Base-by-base conservation (phyloP, 495 filamentous ascomycete species). In the Gamarada debralockiae region DNA sequence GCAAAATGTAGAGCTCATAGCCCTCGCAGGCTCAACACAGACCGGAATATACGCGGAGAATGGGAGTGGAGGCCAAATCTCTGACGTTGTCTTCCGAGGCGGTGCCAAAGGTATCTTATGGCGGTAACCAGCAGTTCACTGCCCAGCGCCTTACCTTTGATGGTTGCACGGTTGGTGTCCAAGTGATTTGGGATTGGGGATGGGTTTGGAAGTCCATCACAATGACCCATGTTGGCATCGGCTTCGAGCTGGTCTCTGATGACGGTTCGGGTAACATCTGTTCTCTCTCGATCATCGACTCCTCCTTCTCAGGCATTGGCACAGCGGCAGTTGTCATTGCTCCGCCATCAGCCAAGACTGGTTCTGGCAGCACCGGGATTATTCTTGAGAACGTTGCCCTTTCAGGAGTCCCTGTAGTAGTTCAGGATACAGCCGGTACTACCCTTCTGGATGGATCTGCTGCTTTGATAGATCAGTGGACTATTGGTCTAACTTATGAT, bases 11-110 rank as follows among this genome's bases (percentile, higher is more conserved):
- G n/a, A n/a, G n/a, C 31, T 34, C 8, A 34, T 34, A 8, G 8
- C n/a, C 31, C 31, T 8, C 31, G 31, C 31, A 34, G 8, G 8
- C n/a, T 34, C 31, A 34, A 8, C 8, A n/a, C 31, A 8, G n/a
- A 34, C n/a, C n/a, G 85, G 83, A 60, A 79, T 87, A 56, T 86
- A 43, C 72, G 84, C 86, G 78, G 85, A 89, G 64, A 89, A 88
- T 53, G 85, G 86, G 39, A 83, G 79, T 24, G 83, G 80, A 37
- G 83, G 83, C 49, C 79, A 78, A 60, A 81, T 86, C 70, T 70
- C 71, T 27, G 83, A 87, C 56, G 63, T 89, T 14, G 73, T 72
- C 36, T 86, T 86, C 67, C 80, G 79, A 36, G 84, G 84, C 40
- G 85, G 84, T 47, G 72, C 73, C 55, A 8, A 8, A 8, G 31